A percentile compares a stretch with the other conserved stretches of the same genome.
phyloP scores from a whole-genome alignment of 768 basidiomycete genomes.

The Tulasnella calospora region DNA sequence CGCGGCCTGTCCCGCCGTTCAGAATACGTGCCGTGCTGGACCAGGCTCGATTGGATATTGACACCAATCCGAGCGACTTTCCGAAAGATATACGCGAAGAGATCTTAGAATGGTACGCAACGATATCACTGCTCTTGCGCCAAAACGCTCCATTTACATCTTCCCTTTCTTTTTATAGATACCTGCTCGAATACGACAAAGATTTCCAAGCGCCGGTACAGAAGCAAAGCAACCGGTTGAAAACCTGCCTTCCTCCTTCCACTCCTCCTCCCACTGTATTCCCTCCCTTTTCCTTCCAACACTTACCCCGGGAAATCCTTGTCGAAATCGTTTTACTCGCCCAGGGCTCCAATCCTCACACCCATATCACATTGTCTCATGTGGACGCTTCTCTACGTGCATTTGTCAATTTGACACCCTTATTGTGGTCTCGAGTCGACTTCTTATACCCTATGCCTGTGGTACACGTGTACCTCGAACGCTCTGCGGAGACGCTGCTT shows the following conservation, averaged over 20 bases:
- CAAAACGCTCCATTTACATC: background rate
- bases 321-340: background rate
- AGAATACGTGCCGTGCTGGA: background rate
- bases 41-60: background rate
- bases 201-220: background rate
- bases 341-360: background rate
- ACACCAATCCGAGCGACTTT: background rate
- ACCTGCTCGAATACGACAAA: background rate
- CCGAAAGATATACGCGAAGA: background rate
- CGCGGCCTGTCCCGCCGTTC: background rate
- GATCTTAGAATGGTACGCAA: background rate
- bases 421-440: background rate
- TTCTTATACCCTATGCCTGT: background rate
- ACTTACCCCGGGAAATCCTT: background rate
- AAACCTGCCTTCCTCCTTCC: background rate
- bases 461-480: background rate
- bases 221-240: background rate
- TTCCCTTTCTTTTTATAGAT: background rate
- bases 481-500: background rate
- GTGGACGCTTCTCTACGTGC: background rate
- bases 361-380: background rate
- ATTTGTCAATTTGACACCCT: background rate
- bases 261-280: background rate
- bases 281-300: background rate
- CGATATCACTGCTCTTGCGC: background rate